Evolutionary conservation across 108 stramenopile species (phyloP).

Genomic region (Cyclotella choctawhatcheeana): DNA sequence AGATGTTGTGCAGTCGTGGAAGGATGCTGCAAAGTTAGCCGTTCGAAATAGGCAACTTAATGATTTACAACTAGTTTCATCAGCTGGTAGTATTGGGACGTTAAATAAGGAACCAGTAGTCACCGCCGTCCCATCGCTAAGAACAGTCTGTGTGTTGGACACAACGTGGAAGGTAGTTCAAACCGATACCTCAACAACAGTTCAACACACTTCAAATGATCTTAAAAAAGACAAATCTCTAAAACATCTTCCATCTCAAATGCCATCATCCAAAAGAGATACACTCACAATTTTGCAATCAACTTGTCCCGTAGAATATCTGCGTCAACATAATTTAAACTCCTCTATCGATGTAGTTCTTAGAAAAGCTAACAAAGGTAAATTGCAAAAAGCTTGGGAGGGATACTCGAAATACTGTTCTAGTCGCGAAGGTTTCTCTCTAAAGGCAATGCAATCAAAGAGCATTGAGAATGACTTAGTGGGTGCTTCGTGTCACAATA

Average conservation of each 20-base stretch:
- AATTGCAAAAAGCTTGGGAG: conserved; percentile 53
- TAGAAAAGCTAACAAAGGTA: conserved; percentile 65
- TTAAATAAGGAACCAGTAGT: conserved; percentile 12
- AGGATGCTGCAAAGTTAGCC: conserved; percentile 54
- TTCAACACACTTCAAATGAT: neutral
- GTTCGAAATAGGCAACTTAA: conserved; percentile 4
- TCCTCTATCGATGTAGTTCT: conserved; percentile 56
- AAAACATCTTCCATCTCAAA: conserved; percentile 22
- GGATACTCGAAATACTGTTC: conserved; percentile 39
- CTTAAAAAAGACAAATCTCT: too few species aligned
- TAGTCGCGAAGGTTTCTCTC: neutral
- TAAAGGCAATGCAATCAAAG: conserved; percentile 2
- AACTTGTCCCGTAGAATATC: conserved; percentile 69
- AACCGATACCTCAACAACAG: neutral
- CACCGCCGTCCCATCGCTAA: neutral
- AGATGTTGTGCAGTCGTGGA: conserved; percentile 66
- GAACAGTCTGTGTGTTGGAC: conserved; percentile 31
- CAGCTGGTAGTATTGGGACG: neutral
- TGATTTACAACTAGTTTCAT: neutral
- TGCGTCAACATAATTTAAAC: conserved; percentile 66
- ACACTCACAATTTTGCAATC: conserved; percentile 63
- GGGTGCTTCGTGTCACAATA: conserved; percentile 4
- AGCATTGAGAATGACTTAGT: neutral
- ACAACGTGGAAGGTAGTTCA: conserved; percentile 14
- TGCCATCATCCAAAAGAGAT: conserved; percentile 61